Conservation (phyloP, 176 grass and related monocot species). For the Lolium perenne region DNA sequence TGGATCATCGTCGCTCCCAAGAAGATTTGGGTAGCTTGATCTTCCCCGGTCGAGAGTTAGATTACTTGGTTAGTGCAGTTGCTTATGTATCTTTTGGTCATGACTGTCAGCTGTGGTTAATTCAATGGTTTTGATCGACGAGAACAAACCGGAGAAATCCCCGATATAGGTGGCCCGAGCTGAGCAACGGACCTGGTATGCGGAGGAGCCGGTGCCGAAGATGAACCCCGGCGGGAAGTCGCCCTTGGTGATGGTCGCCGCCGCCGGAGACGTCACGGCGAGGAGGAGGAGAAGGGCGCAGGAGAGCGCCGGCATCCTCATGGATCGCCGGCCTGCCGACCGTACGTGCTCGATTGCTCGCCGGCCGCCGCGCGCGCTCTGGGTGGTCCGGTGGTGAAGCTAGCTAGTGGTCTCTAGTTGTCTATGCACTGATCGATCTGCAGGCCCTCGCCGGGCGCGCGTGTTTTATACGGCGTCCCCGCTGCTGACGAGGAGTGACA, state of each 20-base stretch:
- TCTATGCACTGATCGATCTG: background rate
- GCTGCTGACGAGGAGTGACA: background rate
- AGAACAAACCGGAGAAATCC: background rate
- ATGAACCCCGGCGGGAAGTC: slow-evolving; percentile 69
- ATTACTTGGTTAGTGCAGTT: too few relatives aligned
- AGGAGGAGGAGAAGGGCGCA: background rate
- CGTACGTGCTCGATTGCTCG: too few relatives aligned
- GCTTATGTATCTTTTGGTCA: too few relatives aligned
- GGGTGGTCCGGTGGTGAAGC: background rate
- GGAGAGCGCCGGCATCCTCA: background rate
- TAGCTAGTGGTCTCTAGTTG: background rate
- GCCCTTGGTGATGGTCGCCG: slow-evolving; percentile 46
- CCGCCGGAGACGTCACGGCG: background rate
- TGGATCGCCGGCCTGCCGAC: background rate
- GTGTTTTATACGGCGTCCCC: background rate
- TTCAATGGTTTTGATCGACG: too few relatives aligned
- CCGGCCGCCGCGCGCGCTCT: background rate
- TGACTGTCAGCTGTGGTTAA: too few relatives aligned
- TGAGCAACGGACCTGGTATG: slow-evolving; percentile 58
- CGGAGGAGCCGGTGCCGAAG: slow-evolving; percentile 80
- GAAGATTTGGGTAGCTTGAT: too few relatives aligned
- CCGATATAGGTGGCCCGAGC: too few relatives aligned
- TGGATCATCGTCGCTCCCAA: too few relatives aligned
- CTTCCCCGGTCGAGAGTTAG: too few relatives aligned
- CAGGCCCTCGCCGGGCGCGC: background rate